These are phyloP conservation scores for Jaltomata sinuosa DNA, from an alignment of 257 asterid species.

Conservation along the genomic window DNA sequence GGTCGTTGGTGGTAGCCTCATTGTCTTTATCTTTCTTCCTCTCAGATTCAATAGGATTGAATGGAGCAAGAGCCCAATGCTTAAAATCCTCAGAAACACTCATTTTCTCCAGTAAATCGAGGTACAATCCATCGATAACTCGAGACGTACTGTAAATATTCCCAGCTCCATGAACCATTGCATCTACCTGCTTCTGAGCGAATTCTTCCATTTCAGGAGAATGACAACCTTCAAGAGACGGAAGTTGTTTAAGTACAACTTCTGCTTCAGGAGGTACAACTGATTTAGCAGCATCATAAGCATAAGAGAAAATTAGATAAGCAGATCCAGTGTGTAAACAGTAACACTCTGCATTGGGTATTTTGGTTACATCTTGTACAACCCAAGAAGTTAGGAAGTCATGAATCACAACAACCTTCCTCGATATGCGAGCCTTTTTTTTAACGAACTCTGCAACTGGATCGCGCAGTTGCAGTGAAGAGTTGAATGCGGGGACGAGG, in stretches of 20 bases:
- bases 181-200: background rate
- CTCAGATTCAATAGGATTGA: slow-evolving; percentile 1
- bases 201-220: background rate
- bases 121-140: slow-evolving; percentile 2
- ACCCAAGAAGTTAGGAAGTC: slow-evolving; percentile 36
- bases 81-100: background rate
- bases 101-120: background rate
- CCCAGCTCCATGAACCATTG: background rate
- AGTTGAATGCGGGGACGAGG: slow-evolving; percentile 16
- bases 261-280: slow-evolving; percentile 6
- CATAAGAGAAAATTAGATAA: background rate
- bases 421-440: slow-evolving; percentile 2
- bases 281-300: slow-evolving; percentile 13
- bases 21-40: too few species aligned
- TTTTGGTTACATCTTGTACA: slow-evolving; percentile 31
- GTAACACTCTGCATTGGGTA: slow-evolving; percentile 30
- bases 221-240: background rate
- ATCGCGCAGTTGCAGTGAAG: slow-evolving; percentile 23
- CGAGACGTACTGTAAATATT: slow-evolving; percentile 1
- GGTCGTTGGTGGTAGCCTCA: background rate
- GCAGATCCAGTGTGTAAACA: slow-evolving; percentile 37
- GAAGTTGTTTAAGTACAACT: background rate
- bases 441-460: slow-evolving; percentile 9
- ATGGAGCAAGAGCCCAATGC: slow-evolving; percentile 23
- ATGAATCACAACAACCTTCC: slow-evolving; percentile 28